Percentiles rank a stretch among this genome's conserved stretches.
phyloP scores from a whole-genome alignment of 192 early-diverging fungal genomes.

The Podila epicladia region DNA sequence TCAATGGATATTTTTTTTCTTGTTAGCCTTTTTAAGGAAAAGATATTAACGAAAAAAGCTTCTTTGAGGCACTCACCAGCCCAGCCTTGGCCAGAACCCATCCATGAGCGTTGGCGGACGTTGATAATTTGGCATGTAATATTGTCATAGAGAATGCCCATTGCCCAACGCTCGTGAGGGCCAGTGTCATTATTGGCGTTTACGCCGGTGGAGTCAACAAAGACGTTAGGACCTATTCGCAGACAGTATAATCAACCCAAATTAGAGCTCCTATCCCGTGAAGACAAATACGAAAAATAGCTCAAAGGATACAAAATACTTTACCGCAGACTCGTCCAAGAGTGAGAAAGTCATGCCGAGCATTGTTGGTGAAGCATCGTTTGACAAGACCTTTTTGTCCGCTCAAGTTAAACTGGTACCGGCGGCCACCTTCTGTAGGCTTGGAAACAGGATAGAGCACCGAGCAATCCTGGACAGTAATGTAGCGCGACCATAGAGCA shows the following conservation, averaged over 20 bases:
- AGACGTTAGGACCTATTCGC: slow-evolving; percentile 31
- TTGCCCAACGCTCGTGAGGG: slow-evolving; percentile 46
- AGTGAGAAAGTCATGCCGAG: slow-evolving; percentile 44
- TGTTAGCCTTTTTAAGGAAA: neutral
- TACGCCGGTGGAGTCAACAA: slow-evolving; percentile 42
- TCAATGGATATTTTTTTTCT: no score
- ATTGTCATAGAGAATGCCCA: slow-evolving; percentile 46
- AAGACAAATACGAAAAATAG: no score
- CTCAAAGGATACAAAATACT: neutral
- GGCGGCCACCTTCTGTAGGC: slow-evolving; percentile 39
- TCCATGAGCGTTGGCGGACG: slow-evolving; percentile 34
- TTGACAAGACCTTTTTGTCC: slow-evolving; percentile 50
- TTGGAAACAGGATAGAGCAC: slow-evolving; percentile 42
- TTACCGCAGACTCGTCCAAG: slow-evolving; percentile 40
- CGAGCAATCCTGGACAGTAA: slow-evolving; percentile 49
- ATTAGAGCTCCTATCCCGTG: no score
- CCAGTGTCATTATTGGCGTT: slow-evolving; percentile 45
- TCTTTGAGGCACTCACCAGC: slow-evolving; percentile 6
- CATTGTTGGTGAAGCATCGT: slow-evolving; percentile 40
- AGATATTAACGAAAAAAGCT: neutral
- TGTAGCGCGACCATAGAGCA: slow-evolving; percentile 23
- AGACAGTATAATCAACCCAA: neutral
- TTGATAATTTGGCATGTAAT: slow-evolving; percentile 37
- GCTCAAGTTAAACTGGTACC: slow-evolving; percentile 47
- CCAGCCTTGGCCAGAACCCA: slow-evolving; percentile 52